These are phyloP conservation scores for Tricholoma sp. DNA, from an alignment of 768 basidiomycete species.

Conservation along the genomic window DNA sequence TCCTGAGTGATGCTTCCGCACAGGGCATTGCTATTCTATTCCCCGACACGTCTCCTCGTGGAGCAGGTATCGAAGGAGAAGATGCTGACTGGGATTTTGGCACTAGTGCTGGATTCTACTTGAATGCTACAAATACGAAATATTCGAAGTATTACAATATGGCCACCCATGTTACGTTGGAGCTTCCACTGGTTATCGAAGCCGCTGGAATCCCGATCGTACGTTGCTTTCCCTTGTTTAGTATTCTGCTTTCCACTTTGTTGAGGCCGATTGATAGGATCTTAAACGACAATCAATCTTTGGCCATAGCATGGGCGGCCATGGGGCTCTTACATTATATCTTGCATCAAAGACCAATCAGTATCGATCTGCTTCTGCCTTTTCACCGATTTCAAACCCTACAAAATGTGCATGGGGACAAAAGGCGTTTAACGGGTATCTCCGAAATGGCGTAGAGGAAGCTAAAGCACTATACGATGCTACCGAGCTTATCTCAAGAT, in stretches of 20 bases:
- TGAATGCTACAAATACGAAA: conserved; percentile 79
- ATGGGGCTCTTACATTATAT: conserved; percentile 90
- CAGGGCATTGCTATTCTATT: conserved; percentile 90
- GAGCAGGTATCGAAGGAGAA: conserved; percentile 82
- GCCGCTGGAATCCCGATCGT: conserved; percentile 75
- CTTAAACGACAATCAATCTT: conserved; percentile 79
- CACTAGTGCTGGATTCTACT: conserved; percentile 93
- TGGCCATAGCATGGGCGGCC: conserved; percentile 98
- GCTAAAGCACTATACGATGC: conserved; percentile 77
- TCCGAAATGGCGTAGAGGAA: conserved; percentile 71
- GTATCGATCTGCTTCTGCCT: conserved; percentile 87
- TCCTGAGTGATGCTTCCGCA: conserved; percentile 78
- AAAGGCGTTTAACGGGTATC: conserved; percentile 87
- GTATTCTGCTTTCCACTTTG: not conserved
- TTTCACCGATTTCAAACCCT: conserved; percentile 83
- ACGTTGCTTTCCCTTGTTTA: conserved; percentile 20
- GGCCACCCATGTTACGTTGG: conserved; percentile 77
- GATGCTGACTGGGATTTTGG: conserved; percentile 87
- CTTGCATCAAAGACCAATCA: conserved; percentile 64
- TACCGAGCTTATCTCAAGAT: conserved; percentile 67
- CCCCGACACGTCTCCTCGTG: conserved; percentile 94
- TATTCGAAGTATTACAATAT: conserved; percentile 81
- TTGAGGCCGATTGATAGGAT: conserved; percentile 49
- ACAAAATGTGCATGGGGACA: conserved; percentile 85
- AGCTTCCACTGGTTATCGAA: conserved; percentile 77